Evolutionary conservation across 192 early-diverging fungal species (phyloP).

Genomic region (Podila verticillata): DNA sequence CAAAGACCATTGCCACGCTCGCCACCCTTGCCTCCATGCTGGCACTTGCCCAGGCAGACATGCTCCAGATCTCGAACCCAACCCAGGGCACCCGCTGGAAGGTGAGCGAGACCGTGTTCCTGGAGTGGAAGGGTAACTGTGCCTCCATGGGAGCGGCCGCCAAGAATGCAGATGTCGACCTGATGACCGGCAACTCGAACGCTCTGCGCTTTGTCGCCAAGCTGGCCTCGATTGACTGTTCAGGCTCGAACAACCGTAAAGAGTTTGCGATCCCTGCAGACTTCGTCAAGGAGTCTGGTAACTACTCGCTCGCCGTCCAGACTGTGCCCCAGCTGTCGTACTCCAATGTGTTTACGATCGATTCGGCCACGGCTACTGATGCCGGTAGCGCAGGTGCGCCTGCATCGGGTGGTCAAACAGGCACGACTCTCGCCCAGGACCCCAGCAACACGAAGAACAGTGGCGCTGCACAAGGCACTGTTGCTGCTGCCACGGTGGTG

Average conservation of each 20-base stretch:
- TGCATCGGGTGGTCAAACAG: neutral
- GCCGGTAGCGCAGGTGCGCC: neutral
- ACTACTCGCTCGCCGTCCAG: conserved; percentile 34
- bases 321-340: conserved; percentile 30
- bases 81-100: conserved; percentile 30
- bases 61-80: conserved; percentile 37
- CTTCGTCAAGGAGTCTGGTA: conserved; percentile 6
- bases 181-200: conserved; percentile 24
- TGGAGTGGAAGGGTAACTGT: conserved; percentile 42
- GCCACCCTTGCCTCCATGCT: conserved; percentile 13
- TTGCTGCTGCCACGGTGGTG: conserved; percentile 4
- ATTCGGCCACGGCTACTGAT: neutral
- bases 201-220: conserved; percentile 33
- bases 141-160: conserved; percentile 21
- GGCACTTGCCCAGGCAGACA: conserved; percentile 18
- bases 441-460: neutral
- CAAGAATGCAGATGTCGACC: conserved; percentile 27
- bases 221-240: conserved; percentile 38
- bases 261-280: conserved; percentile 28
- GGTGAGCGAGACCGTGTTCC: conserved; percentile 25
- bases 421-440: conserved; percentile 8
- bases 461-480: neutral
- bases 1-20: conserved; percentile 23
- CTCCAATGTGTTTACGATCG: conserved; percentile 31
- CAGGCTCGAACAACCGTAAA: conserved; percentile 26